phyloP scores from a whole-genome alignment of 257 asterid genomes.

The Cordia subcordata region DNA sequence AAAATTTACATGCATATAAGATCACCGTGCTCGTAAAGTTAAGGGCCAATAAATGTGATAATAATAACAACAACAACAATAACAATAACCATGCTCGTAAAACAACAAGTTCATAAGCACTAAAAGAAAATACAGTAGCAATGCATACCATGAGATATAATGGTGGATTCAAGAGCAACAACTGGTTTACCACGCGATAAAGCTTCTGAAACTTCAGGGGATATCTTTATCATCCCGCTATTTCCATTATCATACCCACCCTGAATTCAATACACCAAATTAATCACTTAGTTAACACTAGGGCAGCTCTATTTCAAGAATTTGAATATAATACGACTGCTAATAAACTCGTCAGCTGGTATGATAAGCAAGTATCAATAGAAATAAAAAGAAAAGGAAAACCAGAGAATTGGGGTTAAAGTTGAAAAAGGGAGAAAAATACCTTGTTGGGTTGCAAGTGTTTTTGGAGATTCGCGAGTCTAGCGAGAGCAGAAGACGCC shows the following conservation, averaged over 20 bases:
- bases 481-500: constrained; percentile 47
- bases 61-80: too few species aligned
- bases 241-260: constrained; percentile 14
- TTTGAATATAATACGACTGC: too few species aligned
- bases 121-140: too few species aligned
- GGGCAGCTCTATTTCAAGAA: neutral
- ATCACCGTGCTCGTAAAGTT: too few species aligned
- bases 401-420: constrained; percentile 22
- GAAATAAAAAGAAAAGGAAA: neutral
- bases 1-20: too few species aligned
- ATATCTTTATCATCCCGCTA: constrained; percentile 40
- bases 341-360: too few species aligned
- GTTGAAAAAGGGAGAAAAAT: constrained; percentile 4
- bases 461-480: constrained; percentile 39
- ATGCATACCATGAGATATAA: constrained; percentile 80
- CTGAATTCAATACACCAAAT: constrained; percentile 11
- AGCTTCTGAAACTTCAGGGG: constrained; percentile 78
- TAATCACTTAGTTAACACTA: neutral
- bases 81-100: too few species aligned
- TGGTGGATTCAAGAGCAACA: constrained; percentile 97
- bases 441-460: constrained; percentile 33
- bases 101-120: too few species aligned
- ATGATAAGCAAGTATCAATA: neutral
- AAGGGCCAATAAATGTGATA: too few species aligned
- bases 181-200: constrained; percentile 61